These are phyloP conservation scores for Gossypium rotundifolium DNA, from an alignment of 345 rosid genomes.

Conservation along the genomic window DNA sequence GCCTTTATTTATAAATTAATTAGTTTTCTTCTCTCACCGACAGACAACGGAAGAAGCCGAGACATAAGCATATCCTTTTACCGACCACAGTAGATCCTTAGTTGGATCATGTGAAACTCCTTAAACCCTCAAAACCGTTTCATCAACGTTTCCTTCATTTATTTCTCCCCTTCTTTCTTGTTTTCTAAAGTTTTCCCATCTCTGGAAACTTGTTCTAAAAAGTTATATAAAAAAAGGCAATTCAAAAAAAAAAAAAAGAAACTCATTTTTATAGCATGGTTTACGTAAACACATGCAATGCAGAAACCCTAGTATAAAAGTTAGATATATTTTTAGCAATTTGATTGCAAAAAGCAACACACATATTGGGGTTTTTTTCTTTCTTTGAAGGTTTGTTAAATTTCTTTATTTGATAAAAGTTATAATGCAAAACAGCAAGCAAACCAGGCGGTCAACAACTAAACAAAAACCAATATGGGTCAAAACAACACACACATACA, in stretches of 20 bases:
- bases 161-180: neutral
- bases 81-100: slow-evolving; percentile 10
- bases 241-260: neutral
- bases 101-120: slow-evolving; percentile 12
- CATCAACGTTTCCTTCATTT: slow-evolving; percentile 10
- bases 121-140: neutral
- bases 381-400: neutral
- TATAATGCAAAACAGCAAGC: slow-evolving; percentile 1
- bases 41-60: neutral
- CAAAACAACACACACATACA: neutral
- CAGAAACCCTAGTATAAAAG: neutral
- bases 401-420: neutral
- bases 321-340: neutral
- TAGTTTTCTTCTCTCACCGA: neutral
- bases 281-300: neutral
- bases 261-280: neutral
- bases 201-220: slow-evolving; percentile 1
- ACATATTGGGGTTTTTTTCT: neutral
- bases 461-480: neutral
- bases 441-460: neutral
- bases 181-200: neutral
- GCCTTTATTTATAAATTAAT: neutral
- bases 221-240: too few species aligned
- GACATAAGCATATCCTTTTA: neutral
- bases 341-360: neutral